phyloP scores from a whole-genome alignment of 805 yeast genomes.

The Hermanozyma aechmeae region DNA sequence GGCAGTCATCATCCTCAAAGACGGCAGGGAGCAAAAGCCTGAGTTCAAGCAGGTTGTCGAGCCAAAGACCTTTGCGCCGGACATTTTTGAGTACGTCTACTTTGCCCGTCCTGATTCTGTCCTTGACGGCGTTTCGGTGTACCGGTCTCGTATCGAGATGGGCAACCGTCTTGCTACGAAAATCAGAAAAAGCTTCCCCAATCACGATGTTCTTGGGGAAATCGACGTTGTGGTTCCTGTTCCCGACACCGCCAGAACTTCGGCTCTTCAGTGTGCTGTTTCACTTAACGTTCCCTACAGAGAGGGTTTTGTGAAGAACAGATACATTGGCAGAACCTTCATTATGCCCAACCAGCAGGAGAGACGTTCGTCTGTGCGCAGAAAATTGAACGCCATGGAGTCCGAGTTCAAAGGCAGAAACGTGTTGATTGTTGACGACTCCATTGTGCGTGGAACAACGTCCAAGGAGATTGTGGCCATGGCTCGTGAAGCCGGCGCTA shows the following conservation, averaged over 20 bases:
- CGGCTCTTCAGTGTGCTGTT: constrained; percentile 88
- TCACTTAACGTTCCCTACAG: constrained; percentile 75
- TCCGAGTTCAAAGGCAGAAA: constrained; percentile 79
- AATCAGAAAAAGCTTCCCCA: constrained; percentile 37
- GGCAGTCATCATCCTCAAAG: constrained; percentile 85
- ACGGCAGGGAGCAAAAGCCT: constrained; percentile 41
- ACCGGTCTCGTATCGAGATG: constrained; percentile 88
- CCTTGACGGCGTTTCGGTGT: constrained; percentile 92
- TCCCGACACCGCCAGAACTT: constrained; percentile 95
- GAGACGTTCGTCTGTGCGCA: constrained; percentile 85
- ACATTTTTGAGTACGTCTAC: constrained; percentile 93
- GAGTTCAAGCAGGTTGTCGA: constrained; percentile 83
- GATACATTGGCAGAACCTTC: constrained; percentile 95
- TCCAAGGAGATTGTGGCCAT: constrained; percentile 91
- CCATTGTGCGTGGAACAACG: constrained; percentile 96
- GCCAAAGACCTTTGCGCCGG: constrained; percentile 77
- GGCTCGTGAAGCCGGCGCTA: constrained; percentile 99
- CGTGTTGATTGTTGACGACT: constrained; percentile 90
- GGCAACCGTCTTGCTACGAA: constrained; percentile 80
- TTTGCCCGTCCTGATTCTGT: constrained; percentile 98
- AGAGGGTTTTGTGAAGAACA: constrained; percentile 94
- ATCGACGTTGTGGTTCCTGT: constrained; percentile 97
- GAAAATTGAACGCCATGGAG: constrained; percentile 94
- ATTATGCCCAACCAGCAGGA: constrained; percentile 98
- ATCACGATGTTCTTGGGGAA: constrained; percentile 36